Conservation (phyloP, 164 flowering plant species). For the Amborella trichopoda region DNA sequence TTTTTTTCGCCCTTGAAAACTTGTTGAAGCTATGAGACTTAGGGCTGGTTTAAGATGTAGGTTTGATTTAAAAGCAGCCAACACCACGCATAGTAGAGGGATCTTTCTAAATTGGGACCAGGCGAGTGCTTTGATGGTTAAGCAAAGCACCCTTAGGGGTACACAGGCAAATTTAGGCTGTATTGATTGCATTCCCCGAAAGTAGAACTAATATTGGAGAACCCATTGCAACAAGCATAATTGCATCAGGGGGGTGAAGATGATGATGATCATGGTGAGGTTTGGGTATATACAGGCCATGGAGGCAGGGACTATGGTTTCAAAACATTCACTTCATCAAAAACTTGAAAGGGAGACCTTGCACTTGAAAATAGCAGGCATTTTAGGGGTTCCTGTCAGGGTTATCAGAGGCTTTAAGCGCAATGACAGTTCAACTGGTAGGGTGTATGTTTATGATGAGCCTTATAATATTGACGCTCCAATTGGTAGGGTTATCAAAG, state of each 20-base stretch:
- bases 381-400: conserved; percentile 65
- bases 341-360: conserved; percentile 77
- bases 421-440: conserved; percentile 32
- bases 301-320: conserved; percentile 53
- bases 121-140: conserved; percentile 69
- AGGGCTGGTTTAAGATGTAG: conserved; percentile 11
- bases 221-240: conserved; percentile 78
- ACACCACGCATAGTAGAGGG: conserved; percentile 36
- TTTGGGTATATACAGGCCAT: conserved; percentile 68
- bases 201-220: conserved; percentile 29
- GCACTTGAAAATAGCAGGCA: conserved; percentile 72
- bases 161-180: conserved; percentile 52
- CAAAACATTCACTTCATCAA: conserved; percentile 40
- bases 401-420: conserved; percentile 73
- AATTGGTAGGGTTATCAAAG: conserved; percentile 58
- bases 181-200: conserved; percentile 31
- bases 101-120: conserved; percentile 70
- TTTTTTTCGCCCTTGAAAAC: no score
- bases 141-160: conserved; percentile 71
- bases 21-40: conserved; percentile 3
- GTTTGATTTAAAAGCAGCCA: conserved; percentile 45
- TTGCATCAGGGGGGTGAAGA: conserved; percentile 90
- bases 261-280: conserved; percentile 69
- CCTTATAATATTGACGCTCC: conserved; percentile 49
- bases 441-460: conserved; percentile 85